phyloP scores from a whole-genome alignment of 345 rosid species.

The Anastatica hierochuntica region DNA sequence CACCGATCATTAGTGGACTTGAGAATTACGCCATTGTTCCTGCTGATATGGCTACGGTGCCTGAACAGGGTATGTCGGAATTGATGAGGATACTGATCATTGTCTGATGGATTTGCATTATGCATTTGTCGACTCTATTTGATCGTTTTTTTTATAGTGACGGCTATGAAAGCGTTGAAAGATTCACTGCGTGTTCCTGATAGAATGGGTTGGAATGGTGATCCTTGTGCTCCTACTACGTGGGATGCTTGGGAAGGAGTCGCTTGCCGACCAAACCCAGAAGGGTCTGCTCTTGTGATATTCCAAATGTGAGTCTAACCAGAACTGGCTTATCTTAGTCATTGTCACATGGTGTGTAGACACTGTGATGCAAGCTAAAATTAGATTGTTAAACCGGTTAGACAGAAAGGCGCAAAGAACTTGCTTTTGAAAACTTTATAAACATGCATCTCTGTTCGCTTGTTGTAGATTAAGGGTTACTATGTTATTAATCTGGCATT shows the following conservation, averaged over 20 bases:
- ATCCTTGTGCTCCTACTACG: constrained; percentile 94
- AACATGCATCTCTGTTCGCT: background rate
- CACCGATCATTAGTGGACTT: constrained; percentile 65
- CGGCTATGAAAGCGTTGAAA: constrained; percentile 87
- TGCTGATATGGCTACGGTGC: constrained; percentile 61
- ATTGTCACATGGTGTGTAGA: background rate
- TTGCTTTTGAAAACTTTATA: too few relatives aligned
- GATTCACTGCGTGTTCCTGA: constrained; percentile 77
- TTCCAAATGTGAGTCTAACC: constrained; percentile 64
- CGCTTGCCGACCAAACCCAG: constrained; percentile 54
- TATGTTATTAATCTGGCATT: too few relatives aligned
- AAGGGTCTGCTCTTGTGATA: constrained; percentile 61
- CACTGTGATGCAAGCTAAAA: background rate
- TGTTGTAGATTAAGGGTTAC: too few relatives aligned
- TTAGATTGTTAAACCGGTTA: background rate
- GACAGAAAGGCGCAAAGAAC: background rate
- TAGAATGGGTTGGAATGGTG: constrained; percentile 99
- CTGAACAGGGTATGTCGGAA: constrained; percentile 64
- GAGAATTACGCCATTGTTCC: constrained; percentile 91
- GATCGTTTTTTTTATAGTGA: constrained; percentile 38
- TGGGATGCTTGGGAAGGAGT: constrained; percentile 99
- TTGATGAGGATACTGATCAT: background rate
- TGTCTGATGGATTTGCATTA: background rate
- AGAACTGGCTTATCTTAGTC: background rate
- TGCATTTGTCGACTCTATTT: background rate